These are phyloP conservation scores for Ophiostoma perfectum DNA, from an alignment of 2,329 filamentous ascomycete genomes.

Conservation along the genomic window DNA sequence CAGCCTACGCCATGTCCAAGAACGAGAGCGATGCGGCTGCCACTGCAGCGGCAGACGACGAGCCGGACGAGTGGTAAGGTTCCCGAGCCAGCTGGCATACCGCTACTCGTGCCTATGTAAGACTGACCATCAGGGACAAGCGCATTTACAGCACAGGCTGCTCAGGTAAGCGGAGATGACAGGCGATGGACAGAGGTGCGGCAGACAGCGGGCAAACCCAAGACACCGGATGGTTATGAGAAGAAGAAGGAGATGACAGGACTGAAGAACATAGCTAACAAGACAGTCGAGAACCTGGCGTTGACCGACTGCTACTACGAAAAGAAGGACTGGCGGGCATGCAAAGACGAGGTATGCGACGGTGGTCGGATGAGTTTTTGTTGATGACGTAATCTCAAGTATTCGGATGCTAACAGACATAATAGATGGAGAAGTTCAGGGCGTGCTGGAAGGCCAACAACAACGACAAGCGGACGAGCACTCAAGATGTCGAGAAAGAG, in stretches of 20 bases:
- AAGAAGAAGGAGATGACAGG: not conserved
- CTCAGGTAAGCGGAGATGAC: conserved; percentile 51
- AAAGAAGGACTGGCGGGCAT: conserved; percentile 91
- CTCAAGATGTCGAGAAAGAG: conserved; percentile 54
- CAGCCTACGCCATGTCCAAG: conserved; percentile 47
- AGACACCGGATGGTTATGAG: not conserved
- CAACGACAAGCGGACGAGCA: conserved; percentile 76
- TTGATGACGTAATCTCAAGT: not conserved
- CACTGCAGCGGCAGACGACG: conserved; percentile 54
- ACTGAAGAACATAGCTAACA: not conserved
- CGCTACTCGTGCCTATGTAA: conserved; percentile 18
- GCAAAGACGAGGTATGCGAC: conserved; percentile 67
- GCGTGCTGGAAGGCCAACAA: conserved; percentile 87
- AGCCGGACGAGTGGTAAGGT: conserved; percentile 85
- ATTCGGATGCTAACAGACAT: conserved; percentile 4
- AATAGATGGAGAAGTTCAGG: conserved; percentile 81
- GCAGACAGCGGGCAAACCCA: too few species aligned
- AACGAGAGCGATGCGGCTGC: conserved; percentile 42
- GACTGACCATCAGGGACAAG: conserved; percentile 68
- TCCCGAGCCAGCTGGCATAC: conserved; percentile 27
- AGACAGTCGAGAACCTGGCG: conserved; percentile 73
- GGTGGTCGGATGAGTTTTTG: not conserved
- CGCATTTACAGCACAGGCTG: conserved; percentile 96
- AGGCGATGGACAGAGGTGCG: not conserved
- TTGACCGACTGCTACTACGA: conserved; percentile 95